Conservation (phyloP, 192 early-diverging fungal genomes). For the Pecoramyces ruminantium region DNA sequence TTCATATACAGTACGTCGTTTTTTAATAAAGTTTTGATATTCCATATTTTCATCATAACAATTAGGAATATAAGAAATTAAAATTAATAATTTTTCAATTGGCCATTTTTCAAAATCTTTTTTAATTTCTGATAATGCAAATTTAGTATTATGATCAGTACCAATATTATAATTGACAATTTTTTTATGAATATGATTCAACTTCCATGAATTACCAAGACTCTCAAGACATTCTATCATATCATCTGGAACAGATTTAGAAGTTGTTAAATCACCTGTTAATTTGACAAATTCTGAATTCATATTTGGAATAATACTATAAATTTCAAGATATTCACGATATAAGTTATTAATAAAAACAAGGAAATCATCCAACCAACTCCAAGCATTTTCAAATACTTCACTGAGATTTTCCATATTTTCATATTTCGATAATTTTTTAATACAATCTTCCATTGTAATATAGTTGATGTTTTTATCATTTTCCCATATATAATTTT, state of each 20-base stretch:
- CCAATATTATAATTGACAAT: too few relatives aligned
- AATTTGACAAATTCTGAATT: not conserved
- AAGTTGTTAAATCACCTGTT: not conserved
- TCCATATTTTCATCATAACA: too few relatives aligned
- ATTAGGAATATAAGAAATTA: too few relatives aligned
- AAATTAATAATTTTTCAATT: too few relatives aligned
- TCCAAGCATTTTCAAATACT: not conserved
- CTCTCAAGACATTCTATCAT: not conserved
- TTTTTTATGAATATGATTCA: too few relatives aligned
- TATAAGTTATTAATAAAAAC: not conserved
- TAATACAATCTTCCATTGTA: not conserved
- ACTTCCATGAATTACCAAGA: not conserved
- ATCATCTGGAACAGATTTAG: not conserved
- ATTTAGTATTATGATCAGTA: too few relatives aligned
- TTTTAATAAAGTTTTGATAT: too few relatives aligned
- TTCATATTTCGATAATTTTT: not conserved
- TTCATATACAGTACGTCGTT: too few relatives aligned
- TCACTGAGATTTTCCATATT: not conserved
- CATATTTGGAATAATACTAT: not conserved
- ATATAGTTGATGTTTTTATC: not conserved
- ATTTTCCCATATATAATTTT: not conserved
- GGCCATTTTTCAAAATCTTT: too few relatives aligned
- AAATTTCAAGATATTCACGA: not conserved
- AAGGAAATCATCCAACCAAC: not conserved
- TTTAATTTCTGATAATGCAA: too few relatives aligned